Percentiles rank a stretch among this genome's conserved stretches.
phyloP scores from a whole-genome alignment of 2,329 filamentous ascomycete species.

The Pyricularia grisea region DNA sequence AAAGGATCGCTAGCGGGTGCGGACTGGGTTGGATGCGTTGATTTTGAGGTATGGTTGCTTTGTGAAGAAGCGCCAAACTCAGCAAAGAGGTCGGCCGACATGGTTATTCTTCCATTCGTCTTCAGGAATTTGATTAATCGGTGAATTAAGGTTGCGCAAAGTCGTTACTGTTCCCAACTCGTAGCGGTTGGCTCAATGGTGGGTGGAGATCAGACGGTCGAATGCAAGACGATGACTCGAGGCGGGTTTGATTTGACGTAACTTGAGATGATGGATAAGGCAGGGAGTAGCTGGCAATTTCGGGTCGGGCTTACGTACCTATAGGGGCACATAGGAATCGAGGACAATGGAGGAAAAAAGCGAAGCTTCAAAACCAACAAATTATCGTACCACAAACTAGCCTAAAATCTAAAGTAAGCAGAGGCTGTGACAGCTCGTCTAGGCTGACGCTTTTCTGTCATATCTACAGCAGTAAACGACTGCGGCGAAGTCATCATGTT shows the following conservation, averaged over 20 bases:
- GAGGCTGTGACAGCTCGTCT: not conserved
- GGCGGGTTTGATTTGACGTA: not conserved
- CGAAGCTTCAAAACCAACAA: not conserved
- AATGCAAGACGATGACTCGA: conserved; percentile 1
- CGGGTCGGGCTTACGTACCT: not conserved
- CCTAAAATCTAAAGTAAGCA: not conserved
- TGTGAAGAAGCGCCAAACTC: conserved; percentile 41
- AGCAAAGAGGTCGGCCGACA: conserved; percentile 59
- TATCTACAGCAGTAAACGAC: not conserved
- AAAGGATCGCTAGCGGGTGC: conserved; percentile 18
- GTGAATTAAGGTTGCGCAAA: not conserved
- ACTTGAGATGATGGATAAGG: not conserved
- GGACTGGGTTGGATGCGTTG: conserved; percentile 6
- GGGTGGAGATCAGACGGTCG: conserved; percentile 3
- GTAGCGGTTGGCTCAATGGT: not conserved
- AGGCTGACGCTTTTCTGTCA: not conserved
- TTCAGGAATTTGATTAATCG: not conserved
- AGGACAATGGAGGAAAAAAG: not conserved
- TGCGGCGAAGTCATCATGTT: not conserved
- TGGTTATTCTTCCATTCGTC: conserved; percentile 17
- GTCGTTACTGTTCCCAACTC: not conserved
- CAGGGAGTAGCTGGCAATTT: not conserved
- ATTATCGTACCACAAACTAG: not conserved
- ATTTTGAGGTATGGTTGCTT: conserved; percentile 11
- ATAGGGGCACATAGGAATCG: not conserved